Evolutionary conservation across 768 basidiomycete genomes (phyloP).

Genomic region (Cubamyces lactineus): DNA sequence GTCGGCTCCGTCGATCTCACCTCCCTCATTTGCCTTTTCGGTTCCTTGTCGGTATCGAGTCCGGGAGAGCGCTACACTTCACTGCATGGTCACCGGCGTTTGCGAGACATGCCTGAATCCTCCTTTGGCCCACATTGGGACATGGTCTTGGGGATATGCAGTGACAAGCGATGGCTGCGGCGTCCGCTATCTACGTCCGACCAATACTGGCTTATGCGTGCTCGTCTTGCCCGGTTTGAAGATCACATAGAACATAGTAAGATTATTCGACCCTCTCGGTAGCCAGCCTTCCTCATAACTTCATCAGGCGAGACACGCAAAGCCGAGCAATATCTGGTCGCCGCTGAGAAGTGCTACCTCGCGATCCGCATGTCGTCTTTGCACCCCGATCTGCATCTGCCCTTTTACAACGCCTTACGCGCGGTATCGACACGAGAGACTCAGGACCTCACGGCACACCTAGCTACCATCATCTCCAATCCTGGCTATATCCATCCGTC

Average conservation of each 20-base stretch:
- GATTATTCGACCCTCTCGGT: not conserved
- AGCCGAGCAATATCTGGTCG: not conserved
- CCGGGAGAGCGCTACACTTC: slow-evolving; percentile 32
- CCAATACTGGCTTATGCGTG: slow-evolving; percentile 65
- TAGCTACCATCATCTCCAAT: not conserved
- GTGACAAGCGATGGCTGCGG: slow-evolving; percentile 46
- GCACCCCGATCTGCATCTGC: slow-evolving; percentile 48
- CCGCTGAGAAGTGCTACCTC: slow-evolving; percentile 45
- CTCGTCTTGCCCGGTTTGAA: slow-evolving; percentile 37
- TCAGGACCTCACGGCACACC: not conserved
- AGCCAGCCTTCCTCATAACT: not conserved
- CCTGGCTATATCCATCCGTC: not conserved
- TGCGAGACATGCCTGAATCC: slow-evolving; percentile 31
- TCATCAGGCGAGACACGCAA: not conserved
- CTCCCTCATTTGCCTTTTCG: slow-evolving; percentile 51
- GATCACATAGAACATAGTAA: not conserved
- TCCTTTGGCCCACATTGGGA: slow-evolving; percentile 48
- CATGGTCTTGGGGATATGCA: slow-evolving; percentile 48
- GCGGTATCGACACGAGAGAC: slow-evolving; percentile 30
- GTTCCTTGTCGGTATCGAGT: slow-evolving; percentile 47
- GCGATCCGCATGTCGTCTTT: slow-evolving; percentile 42
- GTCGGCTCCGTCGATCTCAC: slow-evolving; percentile 44
- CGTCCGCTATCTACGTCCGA: slow-evolving; percentile 45
- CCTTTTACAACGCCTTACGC: slow-evolving; percentile 49
- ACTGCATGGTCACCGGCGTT: slow-evolving; percentile 35